Percentiles rank a stretch among this genome's conserved stretches.
Conservation (phyloP, 345 rosid species). For the Pseudoturritis turrita region DNA sequence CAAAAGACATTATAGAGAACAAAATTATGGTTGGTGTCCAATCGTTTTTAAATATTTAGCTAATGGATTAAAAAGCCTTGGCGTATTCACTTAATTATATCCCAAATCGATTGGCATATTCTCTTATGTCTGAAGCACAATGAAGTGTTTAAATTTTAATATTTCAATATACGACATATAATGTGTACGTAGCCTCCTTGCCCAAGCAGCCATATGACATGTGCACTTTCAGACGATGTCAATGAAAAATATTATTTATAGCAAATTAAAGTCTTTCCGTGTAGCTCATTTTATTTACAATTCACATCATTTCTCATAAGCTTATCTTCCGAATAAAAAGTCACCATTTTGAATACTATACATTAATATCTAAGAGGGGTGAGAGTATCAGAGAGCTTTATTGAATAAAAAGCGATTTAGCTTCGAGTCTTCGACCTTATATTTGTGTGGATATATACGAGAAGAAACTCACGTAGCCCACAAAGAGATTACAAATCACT, state of each 20-base stretch:
- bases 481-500: background rate
- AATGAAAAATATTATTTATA: background rate
- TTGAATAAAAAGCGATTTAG: background rate
- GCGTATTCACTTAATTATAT: too few species aligned
- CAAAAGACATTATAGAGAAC: background rate
- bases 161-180: background rate
- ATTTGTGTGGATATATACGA: background rate
- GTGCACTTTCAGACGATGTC: background rate
- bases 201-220: conserved; percentile 16
- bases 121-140: background rate
- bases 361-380: background rate
- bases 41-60: background rate
- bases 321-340: background rate
- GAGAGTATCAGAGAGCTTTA: background rate
- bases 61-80: background rate
- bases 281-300: background rate
- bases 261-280: background rate
- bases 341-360: background rate
- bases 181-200: background rate
- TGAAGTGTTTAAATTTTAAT: background rate
- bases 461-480: background rate
- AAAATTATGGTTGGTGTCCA: background rate
- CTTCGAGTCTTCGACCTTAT: background rate
- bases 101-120: background rate
- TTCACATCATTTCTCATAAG: background rate